These are phyloP conservation scores for Acer yangbiense DNA, from an alignment of 345 rosid species.

Conservation along the genomic window DNA sequence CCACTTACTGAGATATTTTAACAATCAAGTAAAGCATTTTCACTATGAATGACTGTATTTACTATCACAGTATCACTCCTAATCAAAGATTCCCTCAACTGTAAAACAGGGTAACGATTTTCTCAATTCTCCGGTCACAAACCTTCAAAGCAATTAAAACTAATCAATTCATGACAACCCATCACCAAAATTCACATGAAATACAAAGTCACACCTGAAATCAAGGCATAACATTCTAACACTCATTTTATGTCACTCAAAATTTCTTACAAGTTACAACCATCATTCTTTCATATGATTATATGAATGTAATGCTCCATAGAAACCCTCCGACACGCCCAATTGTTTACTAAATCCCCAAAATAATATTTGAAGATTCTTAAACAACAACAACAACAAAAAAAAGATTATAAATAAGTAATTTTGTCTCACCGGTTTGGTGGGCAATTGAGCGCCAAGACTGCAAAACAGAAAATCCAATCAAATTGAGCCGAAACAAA, in stretches of 20 bases:
- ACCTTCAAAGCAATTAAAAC: too few species aligned
- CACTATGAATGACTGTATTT: too few species aligned
- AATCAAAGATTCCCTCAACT: neutral
- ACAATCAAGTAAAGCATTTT: neutral
- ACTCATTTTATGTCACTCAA: neutral
- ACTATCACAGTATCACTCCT: neutral
- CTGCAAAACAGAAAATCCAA: constrained; percentile 39
- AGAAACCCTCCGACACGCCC: neutral
- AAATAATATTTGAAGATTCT: too few species aligned
- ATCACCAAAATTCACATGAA: neutral
- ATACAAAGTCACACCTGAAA: neutral
- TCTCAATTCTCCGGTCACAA: neutral
- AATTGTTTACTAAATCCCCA: too few species aligned
- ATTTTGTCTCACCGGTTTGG: constrained; percentile 45
- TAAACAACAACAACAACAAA: neutral
- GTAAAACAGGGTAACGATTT: neutral
- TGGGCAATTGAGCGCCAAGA: constrained; percentile 73
- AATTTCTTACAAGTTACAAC: too few species aligned
- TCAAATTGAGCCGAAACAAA: neutral
- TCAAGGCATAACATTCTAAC: neutral
- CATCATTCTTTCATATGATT: neutral
- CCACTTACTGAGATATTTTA: neutral
- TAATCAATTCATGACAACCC: too few species aligned
- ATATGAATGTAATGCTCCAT: neutral
- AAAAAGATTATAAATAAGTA: neutral